phyloP scores from a whole-genome alignment of 2,329 filamentous ascomycete species.

The Curvularia eragrostidis region DNA sequence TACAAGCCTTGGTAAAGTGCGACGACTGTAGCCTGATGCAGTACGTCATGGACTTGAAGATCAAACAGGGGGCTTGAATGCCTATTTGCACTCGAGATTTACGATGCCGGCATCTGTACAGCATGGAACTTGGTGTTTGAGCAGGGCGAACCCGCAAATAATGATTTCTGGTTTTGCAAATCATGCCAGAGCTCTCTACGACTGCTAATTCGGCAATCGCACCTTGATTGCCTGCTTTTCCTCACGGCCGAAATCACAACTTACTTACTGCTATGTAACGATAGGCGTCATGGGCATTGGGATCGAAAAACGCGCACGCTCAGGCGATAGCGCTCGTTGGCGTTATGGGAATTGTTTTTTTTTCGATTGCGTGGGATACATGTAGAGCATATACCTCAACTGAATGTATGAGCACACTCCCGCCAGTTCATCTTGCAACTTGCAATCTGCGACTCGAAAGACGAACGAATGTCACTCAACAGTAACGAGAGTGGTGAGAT shows the following conservation, averaged over 20 bases:
- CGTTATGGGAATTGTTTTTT: slow-evolving; percentile 10
- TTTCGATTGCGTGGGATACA: slow-evolving; percentile 6
- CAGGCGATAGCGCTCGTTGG: slow-evolving; percentile 15
- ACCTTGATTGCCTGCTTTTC: background rate
- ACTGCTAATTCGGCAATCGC: background rate
- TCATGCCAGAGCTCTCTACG: background rate
- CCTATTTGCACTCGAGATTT: background rate
- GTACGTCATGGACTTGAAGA: slow-evolving; percentile 52
- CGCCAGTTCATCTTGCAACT: background rate
- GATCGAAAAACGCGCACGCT: slow-evolving; percentile 12
- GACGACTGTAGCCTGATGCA: slow-evolving; percentile 56
- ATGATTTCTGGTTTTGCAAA: background rate
- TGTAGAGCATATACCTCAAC: background rate
- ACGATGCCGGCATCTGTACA: slow-evolving; percentile 23
- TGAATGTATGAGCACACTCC: background rate
- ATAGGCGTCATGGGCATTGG: slow-evolving; percentile 18
- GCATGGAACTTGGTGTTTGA: slow-evolving; percentile 29
- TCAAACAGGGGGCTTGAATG: slow-evolving; percentile 35
- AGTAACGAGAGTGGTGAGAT: background rate
- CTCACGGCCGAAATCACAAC: background rate
- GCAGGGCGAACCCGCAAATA: slow-evolving; percentile 10
- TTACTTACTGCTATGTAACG: slow-evolving; percentile 19
- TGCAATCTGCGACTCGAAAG: background rate
- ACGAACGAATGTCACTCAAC: too few species aligned
- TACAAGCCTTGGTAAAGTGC: slow-evolving; percentile 55